These are phyloP conservation scores for Pseudocercospora eumusae DNA, from an alignment of 2,329 filamentous ascomycete species.

Conservation along the genomic window DNA sequence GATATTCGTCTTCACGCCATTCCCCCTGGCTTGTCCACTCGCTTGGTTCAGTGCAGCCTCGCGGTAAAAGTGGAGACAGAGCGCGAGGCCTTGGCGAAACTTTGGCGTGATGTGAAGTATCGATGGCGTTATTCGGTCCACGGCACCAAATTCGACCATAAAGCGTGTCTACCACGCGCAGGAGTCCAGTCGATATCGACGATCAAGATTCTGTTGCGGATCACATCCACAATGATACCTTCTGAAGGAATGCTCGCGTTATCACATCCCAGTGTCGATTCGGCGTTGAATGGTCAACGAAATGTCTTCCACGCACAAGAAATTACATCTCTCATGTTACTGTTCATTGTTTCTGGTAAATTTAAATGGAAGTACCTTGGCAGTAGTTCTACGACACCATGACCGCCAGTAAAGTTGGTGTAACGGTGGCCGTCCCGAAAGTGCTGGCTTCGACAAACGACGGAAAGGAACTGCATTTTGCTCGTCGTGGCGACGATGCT, in stretches of 20 bases:
- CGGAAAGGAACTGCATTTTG: neutral
- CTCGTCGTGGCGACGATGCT: constrained; percentile 2
- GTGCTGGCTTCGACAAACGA: neutral
- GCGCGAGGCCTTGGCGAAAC: neutral
- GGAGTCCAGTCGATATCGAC: neutral
- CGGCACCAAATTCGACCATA: neutral
- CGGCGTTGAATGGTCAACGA: neutral
- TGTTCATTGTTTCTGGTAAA: too few species aligned
- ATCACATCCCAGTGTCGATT: neutral
- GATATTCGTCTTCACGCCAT: constrained; percentile 27
- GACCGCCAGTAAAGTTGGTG: neutral
- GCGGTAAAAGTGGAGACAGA: neutral
- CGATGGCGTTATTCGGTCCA: neutral
- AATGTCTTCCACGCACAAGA: too few species aligned
- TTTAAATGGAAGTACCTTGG: neutral
- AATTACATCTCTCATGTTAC: too few species aligned
- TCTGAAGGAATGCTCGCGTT: neutral
- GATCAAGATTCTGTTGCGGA: neutral
- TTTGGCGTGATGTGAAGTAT: neutral
- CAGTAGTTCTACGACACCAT: constrained; percentile 2
- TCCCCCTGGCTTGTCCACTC: too few species aligned
- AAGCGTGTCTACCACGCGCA: neutral
- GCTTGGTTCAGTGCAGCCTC: too few species aligned
- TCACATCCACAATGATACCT: constrained; percentile 5
- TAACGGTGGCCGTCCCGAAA: neutral